phyloP scores from a whole-genome alignment of 2,329 filamentous ascomycete species.

The Cryphonectria naterciae region DNA sequence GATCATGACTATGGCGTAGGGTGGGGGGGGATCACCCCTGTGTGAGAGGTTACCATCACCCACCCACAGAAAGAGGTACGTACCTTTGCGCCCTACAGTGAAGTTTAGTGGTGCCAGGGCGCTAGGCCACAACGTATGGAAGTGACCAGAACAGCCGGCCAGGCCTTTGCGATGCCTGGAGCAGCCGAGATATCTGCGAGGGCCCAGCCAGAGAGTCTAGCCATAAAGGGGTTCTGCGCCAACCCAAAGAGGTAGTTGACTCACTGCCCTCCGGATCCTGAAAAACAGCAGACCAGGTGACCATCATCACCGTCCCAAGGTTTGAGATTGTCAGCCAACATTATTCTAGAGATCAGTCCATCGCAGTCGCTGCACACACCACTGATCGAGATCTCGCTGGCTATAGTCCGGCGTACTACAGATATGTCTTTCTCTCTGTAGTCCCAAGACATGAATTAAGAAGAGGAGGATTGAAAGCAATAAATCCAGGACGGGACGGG shows the following conservation, averaged over 20 bases:
- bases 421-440: not conserved
- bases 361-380: not conserved
- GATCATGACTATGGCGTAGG: slow-evolving; percentile 18
- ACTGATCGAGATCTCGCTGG: slow-evolving; percentile 6
- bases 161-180: slow-evolving; percentile 7
- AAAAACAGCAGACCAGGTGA: slow-evolving; percentile 7
- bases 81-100: not conserved
- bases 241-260: slow-evolving; percentile 7
- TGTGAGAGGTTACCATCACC: not conserved
- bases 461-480: not conserved
- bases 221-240: not conserved
- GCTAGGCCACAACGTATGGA: slow-evolving; percentile 13
- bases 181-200: not conserved
- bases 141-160: slow-evolving; percentile 7
- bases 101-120: not conserved
- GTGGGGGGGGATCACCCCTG: slow-evolving; percentile 8
- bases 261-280: not conserved
- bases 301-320: not conserved
- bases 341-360: not conserved
- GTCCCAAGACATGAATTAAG: not conserved
- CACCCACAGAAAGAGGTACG: not conserved
- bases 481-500: no score
- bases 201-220: not conserved
- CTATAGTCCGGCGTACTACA: not conserved
- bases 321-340: slow-evolving; percentile 1